A percentile compares a stretch with the other conserved stretches of the same genome.
phyloP scores from a whole-genome alignment of 164 flowering plant species.

The Kalanchoe fedtschenkoi region DNA sequence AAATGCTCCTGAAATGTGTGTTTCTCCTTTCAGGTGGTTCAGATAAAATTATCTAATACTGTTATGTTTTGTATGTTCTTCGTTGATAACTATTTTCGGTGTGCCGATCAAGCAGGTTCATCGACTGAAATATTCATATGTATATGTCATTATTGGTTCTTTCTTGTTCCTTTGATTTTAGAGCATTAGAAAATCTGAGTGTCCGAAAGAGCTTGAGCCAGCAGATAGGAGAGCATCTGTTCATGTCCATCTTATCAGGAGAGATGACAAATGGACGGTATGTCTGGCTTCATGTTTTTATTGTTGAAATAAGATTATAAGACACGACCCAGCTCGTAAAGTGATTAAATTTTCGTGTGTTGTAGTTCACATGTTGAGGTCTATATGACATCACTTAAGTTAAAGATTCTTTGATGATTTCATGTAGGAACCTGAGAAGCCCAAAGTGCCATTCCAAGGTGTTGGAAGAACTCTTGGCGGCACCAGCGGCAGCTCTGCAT shows the following conservation, averaged over 20 bases:
- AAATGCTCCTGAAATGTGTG: not conserved
- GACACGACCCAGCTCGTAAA: no score
- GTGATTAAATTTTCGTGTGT: no score
- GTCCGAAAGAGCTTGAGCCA: slow-evolving; percentile 83
- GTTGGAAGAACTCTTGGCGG: slow-evolving; percentile 75
- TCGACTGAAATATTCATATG: not conserved
- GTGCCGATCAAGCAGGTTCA: not conserved
- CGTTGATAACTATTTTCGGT: not conserved
- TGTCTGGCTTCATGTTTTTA: slow-evolving; percentile 10
- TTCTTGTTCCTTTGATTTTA: slow-evolving; percentile 20
- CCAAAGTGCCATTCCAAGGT: slow-evolving; percentile 56
- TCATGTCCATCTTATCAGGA: slow-evolving; percentile 60
- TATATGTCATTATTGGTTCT: not conserved
- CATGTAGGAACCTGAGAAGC: slow-evolving; percentile 60
- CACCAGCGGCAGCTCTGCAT: slow-evolving; percentile 34
- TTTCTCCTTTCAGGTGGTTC: no score
- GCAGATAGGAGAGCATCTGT: slow-evolving; percentile 51
- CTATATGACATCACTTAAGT: not conserved
- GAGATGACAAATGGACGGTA: slow-evolving; percentile 56
- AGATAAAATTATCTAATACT: no score
- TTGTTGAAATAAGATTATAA: not conserved
- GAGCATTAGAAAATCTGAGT: slow-evolving; percentile 78
- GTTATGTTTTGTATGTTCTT: not conserved
- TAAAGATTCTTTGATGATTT: not conserved
- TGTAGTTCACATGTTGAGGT: no score